phyloP scores from a whole-genome alignment of 768 basidiomycete species.

The Scleroderma citrinum region DNA sequence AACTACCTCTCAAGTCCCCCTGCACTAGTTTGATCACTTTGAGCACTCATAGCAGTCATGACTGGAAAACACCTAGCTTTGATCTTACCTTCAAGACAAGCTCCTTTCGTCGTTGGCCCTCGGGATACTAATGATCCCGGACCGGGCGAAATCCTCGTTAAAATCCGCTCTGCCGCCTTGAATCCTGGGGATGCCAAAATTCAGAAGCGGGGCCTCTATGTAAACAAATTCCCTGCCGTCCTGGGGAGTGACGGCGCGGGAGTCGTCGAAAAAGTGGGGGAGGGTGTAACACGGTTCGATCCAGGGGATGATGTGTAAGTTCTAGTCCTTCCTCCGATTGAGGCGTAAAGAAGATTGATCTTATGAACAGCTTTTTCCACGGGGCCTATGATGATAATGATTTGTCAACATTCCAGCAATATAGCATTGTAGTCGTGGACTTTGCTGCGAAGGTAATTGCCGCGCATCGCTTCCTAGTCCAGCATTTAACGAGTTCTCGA shows the following conservation, averaged over 20 bases:
- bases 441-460: constrained; percentile 34
- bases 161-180: constrained; percentile 40
- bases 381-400: constrained; percentile 35
- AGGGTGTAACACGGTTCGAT: constrained; percentile 43
- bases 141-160: constrained; percentile 43
- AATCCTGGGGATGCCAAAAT: constrained; percentile 54
- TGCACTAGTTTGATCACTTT: constrained; percentile 2
- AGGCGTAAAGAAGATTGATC: constrained; percentile 15
- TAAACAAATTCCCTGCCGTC: constrained; percentile 40
- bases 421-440: constrained; percentile 35
- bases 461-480: neutral
- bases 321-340: constrained; percentile 1
- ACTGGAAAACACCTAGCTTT: constrained; percentile 24
- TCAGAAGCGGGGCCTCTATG: constrained; percentile 33
- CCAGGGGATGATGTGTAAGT: constrained; percentile 50
- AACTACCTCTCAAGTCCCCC: constrained; percentile 9
- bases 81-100: constrained; percentile 28
- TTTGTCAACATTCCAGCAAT: constrained; percentile 40
- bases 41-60: constrained; percentile 13
- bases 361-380: constrained; percentile 34
- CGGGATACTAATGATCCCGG: constrained; percentile 38
- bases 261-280: constrained; percentile 44
- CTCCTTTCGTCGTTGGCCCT: constrained; percentile 29
- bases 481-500: constrained; percentile 6
- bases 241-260: constrained; percentile 49